These are phyloP conservation scores for Zymoseptoria tritici DNA, from an alignment of 2,329 filamentous ascomycete species.

Conservation along the genomic window DNA sequence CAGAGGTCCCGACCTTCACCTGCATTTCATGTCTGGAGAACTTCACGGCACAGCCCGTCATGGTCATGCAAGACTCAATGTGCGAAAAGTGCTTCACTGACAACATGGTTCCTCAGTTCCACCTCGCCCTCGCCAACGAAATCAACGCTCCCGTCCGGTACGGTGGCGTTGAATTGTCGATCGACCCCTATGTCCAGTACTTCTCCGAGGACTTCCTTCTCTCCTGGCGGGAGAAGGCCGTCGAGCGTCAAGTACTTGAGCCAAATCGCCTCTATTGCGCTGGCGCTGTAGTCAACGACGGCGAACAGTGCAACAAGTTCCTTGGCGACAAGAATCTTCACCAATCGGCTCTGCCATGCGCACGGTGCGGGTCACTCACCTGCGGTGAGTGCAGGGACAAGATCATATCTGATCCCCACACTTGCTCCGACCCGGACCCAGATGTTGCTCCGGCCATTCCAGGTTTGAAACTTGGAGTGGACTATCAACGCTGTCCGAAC, in stretches of 20 bases:
- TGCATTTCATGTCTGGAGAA: not conserved
- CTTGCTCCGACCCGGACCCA: not conserved
- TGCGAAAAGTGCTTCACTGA: not conserved
- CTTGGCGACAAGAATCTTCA: not conserved
- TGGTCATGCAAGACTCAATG: not conserved
- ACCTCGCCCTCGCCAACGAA: not conserved
- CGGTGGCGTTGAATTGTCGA: not conserved
- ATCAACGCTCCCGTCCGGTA: not conserved
- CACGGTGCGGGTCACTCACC: not conserved
- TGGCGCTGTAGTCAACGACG: not conserved
- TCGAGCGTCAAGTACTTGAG: not conserved
- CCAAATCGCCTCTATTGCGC: not conserved
- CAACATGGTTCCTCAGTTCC: not conserved
- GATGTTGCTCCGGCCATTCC: not conserved
- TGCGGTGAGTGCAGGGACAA: not conserved
- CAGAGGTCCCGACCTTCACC: not conserved
- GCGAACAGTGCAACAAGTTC: not conserved
- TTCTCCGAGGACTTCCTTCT: not conserved
- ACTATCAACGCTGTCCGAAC: slow-evolving; percentile 16
- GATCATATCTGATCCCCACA: not conserved
- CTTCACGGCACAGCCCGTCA: not conserved
- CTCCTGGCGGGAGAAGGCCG: not conserved
- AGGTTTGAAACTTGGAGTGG: not conserved
- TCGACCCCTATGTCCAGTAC: not conserved
- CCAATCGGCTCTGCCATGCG: not conserved